Base-by-base conservation (phyloP, 768 basidiomycete species). In the Russula griseocarnosa region DNA sequence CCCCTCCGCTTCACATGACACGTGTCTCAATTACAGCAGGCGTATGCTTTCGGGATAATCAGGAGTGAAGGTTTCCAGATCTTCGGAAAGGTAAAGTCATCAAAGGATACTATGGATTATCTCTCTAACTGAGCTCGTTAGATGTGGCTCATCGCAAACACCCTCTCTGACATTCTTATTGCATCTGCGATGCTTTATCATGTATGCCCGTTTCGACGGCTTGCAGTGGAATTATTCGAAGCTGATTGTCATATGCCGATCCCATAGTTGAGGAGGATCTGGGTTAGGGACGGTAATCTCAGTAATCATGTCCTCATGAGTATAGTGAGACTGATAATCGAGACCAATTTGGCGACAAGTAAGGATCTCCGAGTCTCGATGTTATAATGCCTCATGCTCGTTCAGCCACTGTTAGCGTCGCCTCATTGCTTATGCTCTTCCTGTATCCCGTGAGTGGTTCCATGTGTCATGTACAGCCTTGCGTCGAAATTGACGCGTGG, bases 321-420 rank as follows among this genome's bases (percentile, higher is more conserved):
- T 9, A 61, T 72, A 11, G 66, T 73, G 6, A 65, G 68, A 6
- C 26, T 72, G 49, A 71, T 69, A 1, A 50, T 73, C 20, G 71
- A 73, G 62, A 69, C 72, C 0, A 72, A 70, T 55, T 14, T 63
- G 3, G 55, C 69, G 63, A 30, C 68, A 50, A 46, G 67, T 66
- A 28, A 32, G 53, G 22, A 42, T 11, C 16, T 32, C 44, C 20
- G 28, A 5, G n/a, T 14, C 1, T 28, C 6, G 13, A 18, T 20
- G 18, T 26, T 13, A 40, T 26, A 10, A 38, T 32, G 18, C 30
- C 56, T 34, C 34, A 49, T 14, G 22, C 51, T 36, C 18, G n/a
- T 49, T 24, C 11, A 64, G 63, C 58, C 9, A 32, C 53, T 4
- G 44, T 50, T 1, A n/a, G 58, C 6, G 10, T 64, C 11, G 10